Percentiles rank a stretch among this genome's conserved stretches.
phyloP scores from a whole-genome alignment of 1,284 basidiomycete species.

The Apiotrichum brassicae region DNA sequence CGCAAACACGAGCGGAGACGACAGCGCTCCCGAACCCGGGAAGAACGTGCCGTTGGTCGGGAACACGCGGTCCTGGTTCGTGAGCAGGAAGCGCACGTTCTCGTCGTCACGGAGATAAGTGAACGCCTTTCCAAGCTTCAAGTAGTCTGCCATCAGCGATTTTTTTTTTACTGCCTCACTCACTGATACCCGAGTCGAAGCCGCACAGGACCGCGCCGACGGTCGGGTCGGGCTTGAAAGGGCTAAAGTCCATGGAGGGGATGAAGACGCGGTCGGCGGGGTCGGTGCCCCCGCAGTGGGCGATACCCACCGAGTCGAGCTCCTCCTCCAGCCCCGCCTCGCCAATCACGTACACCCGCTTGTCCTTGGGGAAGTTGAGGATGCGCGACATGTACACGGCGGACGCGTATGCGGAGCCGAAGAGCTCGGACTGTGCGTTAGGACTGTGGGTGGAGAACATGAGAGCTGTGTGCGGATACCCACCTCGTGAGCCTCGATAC shows the following conservation, averaged over 20 bases:
- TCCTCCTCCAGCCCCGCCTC: conserved; percentile 91
- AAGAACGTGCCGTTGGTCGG: conserved; percentile 71
- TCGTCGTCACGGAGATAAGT: conserved; percentile 76
- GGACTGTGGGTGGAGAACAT: neutral
- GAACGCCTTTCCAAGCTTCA: conserved; percentile 88
- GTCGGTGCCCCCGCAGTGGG: conserved; percentile 74
- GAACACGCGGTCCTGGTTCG: conserved; percentile 89
- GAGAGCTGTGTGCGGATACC: conserved; percentile 33
- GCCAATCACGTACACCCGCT: conserved; percentile 94
- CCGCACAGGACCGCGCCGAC: conserved; percentile 90
- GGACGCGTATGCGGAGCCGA: conserved; percentile 88
- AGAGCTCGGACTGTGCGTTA: conserved; percentile 73
- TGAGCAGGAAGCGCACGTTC: conserved; percentile 78
- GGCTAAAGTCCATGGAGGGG: conserved; percentile 63
- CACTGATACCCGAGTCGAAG: conserved; percentile 52
- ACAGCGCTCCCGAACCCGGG: conserved; percentile 70
- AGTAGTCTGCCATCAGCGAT: conserved; percentile 59
- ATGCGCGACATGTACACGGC: conserved; percentile 89
- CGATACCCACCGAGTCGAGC: conserved; percentile 71
- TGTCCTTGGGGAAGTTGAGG: conserved; percentile 77
- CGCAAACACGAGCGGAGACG: conserved; percentile 71
- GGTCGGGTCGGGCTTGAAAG: conserved; percentile 63
- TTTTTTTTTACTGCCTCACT: conserved; percentile 16
- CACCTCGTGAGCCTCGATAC: conserved; percentile 77
- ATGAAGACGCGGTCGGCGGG: conserved; percentile 71